These are phyloP conservation scores for Scenedesmus sp. DNA, from an alignment of 163 green algal genomes.

Conservation along the genomic window DNA sequence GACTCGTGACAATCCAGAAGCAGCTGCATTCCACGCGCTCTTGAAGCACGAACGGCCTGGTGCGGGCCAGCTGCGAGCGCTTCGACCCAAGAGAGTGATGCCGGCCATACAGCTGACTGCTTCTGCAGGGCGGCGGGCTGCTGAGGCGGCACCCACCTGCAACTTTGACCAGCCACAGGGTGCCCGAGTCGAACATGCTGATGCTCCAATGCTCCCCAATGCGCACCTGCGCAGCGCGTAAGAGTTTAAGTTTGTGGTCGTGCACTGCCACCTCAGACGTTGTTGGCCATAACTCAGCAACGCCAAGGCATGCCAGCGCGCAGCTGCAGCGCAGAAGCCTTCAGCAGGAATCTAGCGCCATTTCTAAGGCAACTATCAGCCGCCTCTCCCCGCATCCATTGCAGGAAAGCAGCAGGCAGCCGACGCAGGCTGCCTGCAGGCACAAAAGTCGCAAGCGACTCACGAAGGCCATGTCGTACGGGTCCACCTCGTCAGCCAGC, in stretches of 20 bases:
- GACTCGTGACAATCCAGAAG: too few species aligned
- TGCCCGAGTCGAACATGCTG: background rate
- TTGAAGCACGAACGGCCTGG: background rate
- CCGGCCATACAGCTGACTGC: background rate
- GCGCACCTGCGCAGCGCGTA: background rate
- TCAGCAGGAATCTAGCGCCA: too few species aligned
- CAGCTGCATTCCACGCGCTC: too few species aligned
- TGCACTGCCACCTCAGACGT: too few species aligned
- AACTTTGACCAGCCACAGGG: slow-evolving; percentile 24
- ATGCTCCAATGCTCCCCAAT: slow-evolving; percentile 31
- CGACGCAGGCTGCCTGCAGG: background rate
- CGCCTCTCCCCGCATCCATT: too few species aligned
- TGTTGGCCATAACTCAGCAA: too few species aligned
- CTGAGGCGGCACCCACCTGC: background rate
- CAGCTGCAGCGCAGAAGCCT: too few species aligned
- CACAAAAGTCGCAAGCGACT: background rate
- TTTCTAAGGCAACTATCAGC: too few species aligned
- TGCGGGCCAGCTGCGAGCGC: background rate
- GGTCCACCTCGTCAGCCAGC: background rate
- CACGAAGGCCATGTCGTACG: background rate
- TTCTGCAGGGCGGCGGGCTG: background rate
- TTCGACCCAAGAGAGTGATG: background rate
- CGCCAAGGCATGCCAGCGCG: too few species aligned
- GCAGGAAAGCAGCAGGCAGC: background rate
- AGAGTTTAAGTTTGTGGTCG: background rate